Evolutionary conservation across 345 rosid species (phyloP).

Genomic region (Brassica cretica): DNA sequence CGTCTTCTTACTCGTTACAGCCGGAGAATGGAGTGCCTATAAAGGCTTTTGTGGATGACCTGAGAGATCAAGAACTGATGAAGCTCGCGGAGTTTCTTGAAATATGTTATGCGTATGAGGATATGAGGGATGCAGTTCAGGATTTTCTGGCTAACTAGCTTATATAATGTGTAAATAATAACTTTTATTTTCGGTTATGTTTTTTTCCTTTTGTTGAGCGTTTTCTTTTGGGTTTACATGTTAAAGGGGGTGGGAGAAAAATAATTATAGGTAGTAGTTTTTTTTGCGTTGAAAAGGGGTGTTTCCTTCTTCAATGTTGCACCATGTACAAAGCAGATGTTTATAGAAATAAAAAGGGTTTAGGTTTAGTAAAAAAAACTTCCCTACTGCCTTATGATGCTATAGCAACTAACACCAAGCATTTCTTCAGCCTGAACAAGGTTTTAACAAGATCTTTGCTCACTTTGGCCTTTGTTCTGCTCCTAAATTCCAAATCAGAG

Average conservation of each 20-base stretch:
- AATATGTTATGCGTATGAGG: slow-evolving; percentile 49
- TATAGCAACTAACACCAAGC: not conserved
- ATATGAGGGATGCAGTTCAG: slow-evolving; percentile 75
- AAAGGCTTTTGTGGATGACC: slow-evolving; percentile 43
- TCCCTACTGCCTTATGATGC: not conserved
- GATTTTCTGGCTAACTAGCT: slow-evolving; percentile 21
- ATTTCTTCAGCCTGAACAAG: not conserved
- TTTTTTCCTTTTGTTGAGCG: not conserved
- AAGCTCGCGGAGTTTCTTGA: slow-evolving; percentile 55
- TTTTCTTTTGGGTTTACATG: not conserved
- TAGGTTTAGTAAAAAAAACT: slow-evolving; percentile 21
- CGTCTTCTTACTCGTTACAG: slow-evolving; percentile 62
- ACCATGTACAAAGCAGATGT: not conserved
- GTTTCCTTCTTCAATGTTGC: slow-evolving; percentile 23
- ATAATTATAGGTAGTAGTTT: not conserved
- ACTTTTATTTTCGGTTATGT: not conserved
- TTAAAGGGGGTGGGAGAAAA: not conserved
- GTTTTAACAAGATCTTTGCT: not conserved
- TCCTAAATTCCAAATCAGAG: not conserved
- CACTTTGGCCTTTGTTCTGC: not conserved
- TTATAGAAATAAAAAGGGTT: not conserved
- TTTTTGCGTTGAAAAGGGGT: slow-evolving; percentile 26
- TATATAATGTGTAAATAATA: slow-evolving; percentile 9
- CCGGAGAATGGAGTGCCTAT: slow-evolving; percentile 83
- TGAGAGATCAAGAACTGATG: slow-evolving; percentile 44